Evolutionary conservation across 768 basidiomycete species (phyloP).

Genomic region (Coprinopsis strossmayeri): DNA sequence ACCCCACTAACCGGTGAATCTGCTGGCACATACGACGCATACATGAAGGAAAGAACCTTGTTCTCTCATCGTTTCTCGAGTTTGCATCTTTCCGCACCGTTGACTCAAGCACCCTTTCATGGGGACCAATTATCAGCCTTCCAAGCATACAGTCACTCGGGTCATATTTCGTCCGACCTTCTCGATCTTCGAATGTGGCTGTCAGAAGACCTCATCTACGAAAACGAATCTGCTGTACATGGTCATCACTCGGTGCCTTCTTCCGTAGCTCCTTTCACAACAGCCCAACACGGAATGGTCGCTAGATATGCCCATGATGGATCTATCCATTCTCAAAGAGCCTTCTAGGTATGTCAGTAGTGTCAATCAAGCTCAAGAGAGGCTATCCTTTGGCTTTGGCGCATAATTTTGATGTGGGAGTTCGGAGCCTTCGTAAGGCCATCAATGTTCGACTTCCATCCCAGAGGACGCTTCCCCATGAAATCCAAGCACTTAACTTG

Average conservation of each 20-base stretch:
- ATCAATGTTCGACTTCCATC: too few species aligned
- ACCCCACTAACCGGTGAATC: conserved; percentile 41
- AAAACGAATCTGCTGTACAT: conserved; percentile 2
- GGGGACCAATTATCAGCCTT: neutral
- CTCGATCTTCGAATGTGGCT: conserved; percentile 27
- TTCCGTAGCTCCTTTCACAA: neutral
- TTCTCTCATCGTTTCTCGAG: conserved; percentile 18
- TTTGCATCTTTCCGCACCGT: neutral
- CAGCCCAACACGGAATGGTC: neutral
- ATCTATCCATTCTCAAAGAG: neutral
- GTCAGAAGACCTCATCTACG: conserved; percentile 17
- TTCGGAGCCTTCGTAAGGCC: too few species aligned
- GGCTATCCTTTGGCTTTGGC: too few species aligned
- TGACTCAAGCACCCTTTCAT: neutral
- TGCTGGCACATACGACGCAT: conserved; percentile 43
- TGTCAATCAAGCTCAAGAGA: neutral
- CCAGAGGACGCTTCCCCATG: too few species aligned
- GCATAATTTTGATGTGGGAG: too few species aligned
- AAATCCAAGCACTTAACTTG: too few species aligned
- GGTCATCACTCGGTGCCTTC: neutral
- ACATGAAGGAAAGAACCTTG: conserved; percentile 42
- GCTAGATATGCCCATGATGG: neutral
- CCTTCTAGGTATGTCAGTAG: neutral
- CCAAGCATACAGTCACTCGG: neutral
- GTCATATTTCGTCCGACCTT: conserved; percentile 14